These are phyloP conservation scores for Cucumis cinereus DNA, from an alignment of 306 rosid genomes.

Conservation along the genomic window DNA sequence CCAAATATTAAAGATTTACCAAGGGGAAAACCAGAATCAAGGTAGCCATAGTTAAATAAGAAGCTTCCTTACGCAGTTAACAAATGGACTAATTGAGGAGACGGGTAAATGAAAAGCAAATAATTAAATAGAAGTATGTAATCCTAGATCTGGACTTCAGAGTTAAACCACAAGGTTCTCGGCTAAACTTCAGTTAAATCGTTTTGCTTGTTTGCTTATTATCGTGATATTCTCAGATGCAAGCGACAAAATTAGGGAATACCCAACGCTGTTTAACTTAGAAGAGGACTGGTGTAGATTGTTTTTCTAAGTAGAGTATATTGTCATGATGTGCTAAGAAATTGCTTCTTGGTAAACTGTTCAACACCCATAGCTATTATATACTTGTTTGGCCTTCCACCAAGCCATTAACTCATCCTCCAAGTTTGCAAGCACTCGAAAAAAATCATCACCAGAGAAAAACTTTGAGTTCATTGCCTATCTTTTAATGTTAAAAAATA, in stretches of 20 bases:
- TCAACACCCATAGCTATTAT: not conserved
- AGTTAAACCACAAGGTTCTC: not conserved
- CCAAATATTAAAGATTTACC: slow-evolving; percentile 32
- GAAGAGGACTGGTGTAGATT: not conserved
- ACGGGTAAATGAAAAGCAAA: not conserved
- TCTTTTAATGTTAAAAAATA: not conserved
- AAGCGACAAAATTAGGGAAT: not conserved
- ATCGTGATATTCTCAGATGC: not conserved
- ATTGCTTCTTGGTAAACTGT: not conserved
- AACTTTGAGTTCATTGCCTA: not conserved
- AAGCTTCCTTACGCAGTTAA: slow-evolving; percentile 6
- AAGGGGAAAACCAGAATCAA: slow-evolving; percentile 32
- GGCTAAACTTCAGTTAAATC: not conserved
- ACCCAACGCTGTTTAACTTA: not conserved
- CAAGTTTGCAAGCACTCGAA: not conserved
- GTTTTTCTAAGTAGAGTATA: not conserved
- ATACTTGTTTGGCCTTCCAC: not conserved
- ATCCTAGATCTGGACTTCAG: no score
- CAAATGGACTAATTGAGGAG: not conserved
- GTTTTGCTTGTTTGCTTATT: not conserved
- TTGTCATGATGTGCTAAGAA: not conserved
- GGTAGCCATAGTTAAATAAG: slow-evolving; percentile 21
- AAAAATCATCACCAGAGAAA: not conserved
- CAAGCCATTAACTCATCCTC: not conserved
- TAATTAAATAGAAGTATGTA: not conserved